phyloP scores from a whole-genome alignment of 306 rosid genomes.

The Pueraria montana region DNA sequence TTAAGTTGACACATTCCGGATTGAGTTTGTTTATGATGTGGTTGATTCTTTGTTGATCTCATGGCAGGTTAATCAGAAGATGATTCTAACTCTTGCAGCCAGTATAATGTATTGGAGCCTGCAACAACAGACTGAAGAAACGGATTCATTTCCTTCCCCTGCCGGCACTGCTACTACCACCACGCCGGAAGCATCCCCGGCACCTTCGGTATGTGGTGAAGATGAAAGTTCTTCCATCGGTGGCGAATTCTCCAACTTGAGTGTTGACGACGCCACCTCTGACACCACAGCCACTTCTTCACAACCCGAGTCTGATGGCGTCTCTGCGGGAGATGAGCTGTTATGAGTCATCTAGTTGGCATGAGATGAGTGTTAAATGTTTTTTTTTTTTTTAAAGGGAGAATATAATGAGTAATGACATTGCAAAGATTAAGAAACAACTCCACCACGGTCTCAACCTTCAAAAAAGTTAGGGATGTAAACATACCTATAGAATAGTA shows the following conservation, averaged over 20 bases:
- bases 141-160: constrained; percentile 65
- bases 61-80: constrained; percentile 95
- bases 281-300: constrained; percentile 83
- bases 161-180: constrained; percentile 52
- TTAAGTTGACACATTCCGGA: not conserved
- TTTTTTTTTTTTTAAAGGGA: constrained; percentile 29
- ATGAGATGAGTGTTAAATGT: constrained; percentile 20
- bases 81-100: constrained; percentile 89
- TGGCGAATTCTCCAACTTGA: constrained; percentile 76
- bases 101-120: constrained; percentile 96
- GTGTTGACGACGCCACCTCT: constrained; percentile 81
- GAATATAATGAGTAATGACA: not conserved
- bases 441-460: not conserved
- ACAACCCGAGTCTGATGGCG: constrained; percentile 59
- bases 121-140: constrained; percentile 72
- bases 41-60: constrained; percentile 35
- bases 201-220: constrained; percentile 77
- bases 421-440: constrained; percentile 28
- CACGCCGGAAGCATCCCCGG: constrained; percentile 73
- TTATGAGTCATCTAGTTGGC: constrained; percentile 2
- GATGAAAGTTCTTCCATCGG: constrained; percentile 78
- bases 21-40: not conserved
- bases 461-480: constrained; percentile 8
- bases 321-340: constrained; percentile 47
- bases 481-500: constrained; percentile 32